phyloP scores from a whole-genome alignment of 805 yeast genomes.

The Starmerella floris region DNA sequence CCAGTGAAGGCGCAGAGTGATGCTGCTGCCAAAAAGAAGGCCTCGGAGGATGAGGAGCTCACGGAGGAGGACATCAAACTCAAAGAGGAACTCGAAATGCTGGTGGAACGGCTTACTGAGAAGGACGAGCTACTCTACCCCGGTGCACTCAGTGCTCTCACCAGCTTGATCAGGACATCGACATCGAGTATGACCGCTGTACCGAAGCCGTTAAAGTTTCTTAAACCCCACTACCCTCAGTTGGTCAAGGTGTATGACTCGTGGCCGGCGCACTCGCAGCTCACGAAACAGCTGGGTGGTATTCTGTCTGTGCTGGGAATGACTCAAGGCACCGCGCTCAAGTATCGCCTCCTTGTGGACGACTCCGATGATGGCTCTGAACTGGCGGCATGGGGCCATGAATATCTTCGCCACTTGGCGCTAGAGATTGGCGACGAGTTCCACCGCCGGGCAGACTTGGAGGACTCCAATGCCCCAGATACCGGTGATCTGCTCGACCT shows the following conservation, averaged over 20 bases:
- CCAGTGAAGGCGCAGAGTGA: neutral
- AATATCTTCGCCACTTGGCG: conserved; percentile 89
- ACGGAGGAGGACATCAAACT: conserved; percentile 86
- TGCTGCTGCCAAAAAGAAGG: conserved; percentile 4
- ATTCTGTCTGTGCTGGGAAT: conserved; percentile 84
- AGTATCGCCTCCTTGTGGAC: conserved; percentile 56
- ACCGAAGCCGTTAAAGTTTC: conserved; percentile 92
- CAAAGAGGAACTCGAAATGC: conserved; percentile 70
- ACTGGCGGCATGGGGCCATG: conserved; percentile 74
- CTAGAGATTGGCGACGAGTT: conserved; percentile 85
- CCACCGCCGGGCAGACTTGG: conserved; percentile 33
- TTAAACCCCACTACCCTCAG: conserved; percentile 72
- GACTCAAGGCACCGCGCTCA: conserved; percentile 77
- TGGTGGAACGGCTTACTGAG: conserved; percentile 61
- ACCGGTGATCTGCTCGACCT: conserved; percentile 42
- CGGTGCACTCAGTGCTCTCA: conserved; percentile 55
- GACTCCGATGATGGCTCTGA: conserved; percentile 43
- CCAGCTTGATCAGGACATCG: conserved; percentile 70
- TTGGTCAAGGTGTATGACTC: conserved; percentile 50
- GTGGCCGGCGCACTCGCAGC: conserved; percentile 40
- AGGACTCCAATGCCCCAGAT: conserved; percentile 12
- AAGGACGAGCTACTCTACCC: conserved; percentile 35
- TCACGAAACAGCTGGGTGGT: conserved; percentile 61
- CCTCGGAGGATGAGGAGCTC: conserved; percentile 56
- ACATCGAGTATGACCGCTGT: conserved; percentile 99